Conservation (phyloP, 163 green algal genomes). For the Trebouxia gelatinosa region DNA sequence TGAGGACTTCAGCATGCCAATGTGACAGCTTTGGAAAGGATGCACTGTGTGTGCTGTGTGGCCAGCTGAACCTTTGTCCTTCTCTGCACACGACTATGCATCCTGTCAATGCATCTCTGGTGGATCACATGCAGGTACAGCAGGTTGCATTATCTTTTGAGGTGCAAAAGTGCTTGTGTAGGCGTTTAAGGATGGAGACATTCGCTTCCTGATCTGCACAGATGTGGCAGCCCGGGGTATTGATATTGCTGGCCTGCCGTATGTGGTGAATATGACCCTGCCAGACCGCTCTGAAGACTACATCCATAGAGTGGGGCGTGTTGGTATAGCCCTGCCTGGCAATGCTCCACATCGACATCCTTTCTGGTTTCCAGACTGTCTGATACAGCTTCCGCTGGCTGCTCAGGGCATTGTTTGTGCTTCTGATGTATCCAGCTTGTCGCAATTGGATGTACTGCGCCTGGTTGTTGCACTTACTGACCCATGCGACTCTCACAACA, state of each 20-base stretch:
- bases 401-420: too few relatives aligned
- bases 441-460: background rate
- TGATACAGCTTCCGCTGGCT: background rate
- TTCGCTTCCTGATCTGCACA: constrained; percentile 86
- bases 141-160: too few relatives aligned
- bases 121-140: background rate
- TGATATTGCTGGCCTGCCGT: constrained; percentile 80
- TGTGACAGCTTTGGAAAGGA: too few relatives aligned
- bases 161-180: too few relatives aligned
- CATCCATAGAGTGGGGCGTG: constrained; percentile 82
- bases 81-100: too few relatives aligned
- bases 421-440: too few relatives aligned
- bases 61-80: background rate
- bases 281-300: constrained; percentile 89
- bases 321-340: too few relatives aligned
- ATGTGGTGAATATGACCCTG: constrained; percentile 90
- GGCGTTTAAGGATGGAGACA: constrained; percentile 78
- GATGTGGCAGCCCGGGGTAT: constrained; percentile 86
- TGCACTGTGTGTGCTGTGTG: too few relatives aligned
- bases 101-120: background rate
- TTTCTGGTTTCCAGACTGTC: background rate
- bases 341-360: too few relatives aligned
- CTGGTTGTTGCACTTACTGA: background rate
- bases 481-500: too few relatives aligned
- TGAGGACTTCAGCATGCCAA: too few relatives aligned